Base-by-base conservation (phyloP, 2,329 filamentous ascomycete species). In the Sporothrix dimorphospora region DNA sequence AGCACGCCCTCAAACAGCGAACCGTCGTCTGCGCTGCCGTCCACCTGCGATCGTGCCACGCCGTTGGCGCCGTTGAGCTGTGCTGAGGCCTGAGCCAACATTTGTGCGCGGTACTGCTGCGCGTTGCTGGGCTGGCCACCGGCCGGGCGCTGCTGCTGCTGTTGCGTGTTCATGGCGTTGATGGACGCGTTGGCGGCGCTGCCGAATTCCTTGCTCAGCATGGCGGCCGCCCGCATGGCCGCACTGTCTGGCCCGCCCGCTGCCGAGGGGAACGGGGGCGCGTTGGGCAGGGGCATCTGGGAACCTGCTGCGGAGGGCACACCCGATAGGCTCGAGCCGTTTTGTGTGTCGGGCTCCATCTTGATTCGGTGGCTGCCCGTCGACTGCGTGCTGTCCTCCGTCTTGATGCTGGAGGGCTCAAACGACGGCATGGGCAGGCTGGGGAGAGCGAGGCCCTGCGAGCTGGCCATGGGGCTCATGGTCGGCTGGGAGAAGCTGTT, bases 11-110 rank as follows among this genome's bases (percentile, higher is more conserved):
- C 82, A 49, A 88, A 87, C 81, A 84, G 40, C 91, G 83, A 69
- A 94, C 40, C 71, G 85, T 85, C 86, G 74, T 90, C 91, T 65
- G 81, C 84, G 42, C 92, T 83, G 68, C 94, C 95, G 78, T 98
- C 95, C 16, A 91, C 91, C 80, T 98, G 92, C 30, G 89, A 82
- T 34, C 79, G 76, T 9, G 79, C 76, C 8, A 83, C 81, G 61
- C 82, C 77, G 70, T 80, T 80, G 74, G 78, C 85, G 74, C 79
- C 83, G 79, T 84, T 87, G 71, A 82, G 78, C 71, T 81, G 79
- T 61, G 81, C 80, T 42, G 80, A 77, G 66, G 75, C 78, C 65
- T 77, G 76, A 66, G 76, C 79, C 57, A 79, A 79, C 71, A 79
- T 76, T 63, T 79, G 80, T 61, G 81, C 79, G 68, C 76, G 78